These are phyloP conservation scores for Penicillium sp. DNA, from an alignment of 2,329 filamentous ascomycete species.

Conservation along the genomic window DNA sequence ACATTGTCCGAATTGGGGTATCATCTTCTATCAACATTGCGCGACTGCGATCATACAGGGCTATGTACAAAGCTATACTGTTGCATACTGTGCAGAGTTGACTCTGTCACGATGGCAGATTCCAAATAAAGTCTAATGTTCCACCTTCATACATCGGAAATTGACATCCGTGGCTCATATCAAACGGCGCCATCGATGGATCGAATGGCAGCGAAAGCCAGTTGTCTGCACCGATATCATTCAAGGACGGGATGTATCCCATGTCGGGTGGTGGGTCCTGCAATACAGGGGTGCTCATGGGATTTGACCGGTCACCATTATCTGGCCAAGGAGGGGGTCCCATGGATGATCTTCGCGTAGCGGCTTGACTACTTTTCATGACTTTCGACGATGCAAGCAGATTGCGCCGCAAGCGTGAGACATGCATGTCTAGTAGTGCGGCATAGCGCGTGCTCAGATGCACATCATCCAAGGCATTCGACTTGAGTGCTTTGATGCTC, in stretches of 20 bases:
- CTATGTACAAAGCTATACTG: not conserved
- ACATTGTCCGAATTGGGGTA: conserved; percentile 12
- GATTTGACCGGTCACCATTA: conserved; percentile 15
- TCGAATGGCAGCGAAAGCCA: conserved; percentile 39
- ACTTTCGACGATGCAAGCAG: conserved; percentile 30
- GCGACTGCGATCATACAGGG: not conserved
- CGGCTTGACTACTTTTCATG: conserved; percentile 21
- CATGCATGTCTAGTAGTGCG: conserved; percentile 41
- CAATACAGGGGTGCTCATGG: conserved; percentile 16
- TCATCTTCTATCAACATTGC: not conserved
- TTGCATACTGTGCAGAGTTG: not conserved
- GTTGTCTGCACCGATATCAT: conserved; percentile 31
- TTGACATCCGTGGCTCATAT: conserved; percentile 30
- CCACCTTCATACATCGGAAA: conserved; percentile 36
- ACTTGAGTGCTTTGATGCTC: conserved; percentile 42
- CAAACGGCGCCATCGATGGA: conserved; percentile 39
- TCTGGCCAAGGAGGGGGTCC: conserved; percentile 24
- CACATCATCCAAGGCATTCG: conserved; percentile 45
- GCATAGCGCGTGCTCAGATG: conserved; percentile 46
- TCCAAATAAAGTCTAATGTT: conserved; percentile 38
- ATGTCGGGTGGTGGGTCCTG: conserved; percentile 24
- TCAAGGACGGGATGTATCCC: conserved; percentile 24
- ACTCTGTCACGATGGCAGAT: conserved; percentile 29
- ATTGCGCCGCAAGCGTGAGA: conserved; percentile 35
- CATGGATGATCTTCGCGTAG: conserved; percentile 25